Conservation (phyloP, 2,329 filamentous ascomycete genomes). For the Xylariaceae sp. region DNA sequence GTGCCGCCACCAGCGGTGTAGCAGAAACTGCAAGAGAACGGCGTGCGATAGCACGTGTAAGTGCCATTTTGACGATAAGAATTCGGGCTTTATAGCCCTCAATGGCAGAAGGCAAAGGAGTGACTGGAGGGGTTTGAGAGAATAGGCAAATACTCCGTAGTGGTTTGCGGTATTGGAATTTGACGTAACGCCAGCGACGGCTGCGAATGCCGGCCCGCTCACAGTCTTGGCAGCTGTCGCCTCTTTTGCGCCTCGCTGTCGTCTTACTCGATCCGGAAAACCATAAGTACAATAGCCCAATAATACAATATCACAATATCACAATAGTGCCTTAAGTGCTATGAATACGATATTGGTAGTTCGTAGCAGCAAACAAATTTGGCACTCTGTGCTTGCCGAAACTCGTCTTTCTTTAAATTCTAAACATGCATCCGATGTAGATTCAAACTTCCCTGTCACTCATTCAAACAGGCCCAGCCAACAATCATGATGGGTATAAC, state of each 20-base stretch:
- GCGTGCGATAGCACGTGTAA: constrained; percentile 31
- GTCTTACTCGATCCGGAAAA: constrained; percentile 23
- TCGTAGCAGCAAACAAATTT: no score
- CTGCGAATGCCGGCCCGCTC: constrained; percentile 2
- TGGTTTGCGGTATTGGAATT: neutral
- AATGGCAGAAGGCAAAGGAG: constrained; percentile 33
- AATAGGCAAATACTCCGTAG: no score
- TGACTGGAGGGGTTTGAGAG: constrained; percentile 6
- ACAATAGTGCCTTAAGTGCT: no score
- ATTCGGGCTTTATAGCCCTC: constrained; percentile 38
- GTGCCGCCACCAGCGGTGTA: constrained; percentile 22
- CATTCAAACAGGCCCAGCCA: neutral
- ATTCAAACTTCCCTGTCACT: no score
- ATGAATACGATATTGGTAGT: no score
- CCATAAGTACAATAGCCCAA: no score
- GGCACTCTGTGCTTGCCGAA: no score
- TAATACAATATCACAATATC: no score
- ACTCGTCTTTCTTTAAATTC: neutral
- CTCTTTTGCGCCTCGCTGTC: constrained; percentile 12
- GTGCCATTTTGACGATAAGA: constrained; percentile 34
- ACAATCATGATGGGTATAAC: constrained; percentile 21
- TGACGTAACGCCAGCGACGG: constrained; percentile 21
- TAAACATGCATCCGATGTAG: no score
- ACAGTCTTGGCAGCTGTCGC: constrained; percentile 6
- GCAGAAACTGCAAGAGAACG: constrained; percentile 28